phyloP scores from a whole-genome alignment of 78 protist genomes.

The Polysphondylium violaceum region DNA sequence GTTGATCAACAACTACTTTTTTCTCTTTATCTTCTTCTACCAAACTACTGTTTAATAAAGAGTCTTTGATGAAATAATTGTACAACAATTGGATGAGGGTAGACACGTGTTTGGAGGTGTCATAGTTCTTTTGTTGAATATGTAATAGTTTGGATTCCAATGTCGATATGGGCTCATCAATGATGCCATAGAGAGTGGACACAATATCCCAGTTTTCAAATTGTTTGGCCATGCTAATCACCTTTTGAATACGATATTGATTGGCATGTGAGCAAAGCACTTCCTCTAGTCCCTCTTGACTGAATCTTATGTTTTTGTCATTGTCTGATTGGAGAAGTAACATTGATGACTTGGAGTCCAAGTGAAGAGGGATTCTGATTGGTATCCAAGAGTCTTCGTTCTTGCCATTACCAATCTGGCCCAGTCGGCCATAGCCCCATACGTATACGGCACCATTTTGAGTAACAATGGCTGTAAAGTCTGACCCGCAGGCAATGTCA shows the following conservation, averaged over 20 bases:
- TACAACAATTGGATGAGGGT: slow-evolving; percentile 8
- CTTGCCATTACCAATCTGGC: slow-evolving; percentile 76
- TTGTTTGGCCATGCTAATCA: slow-evolving; percentile 54
- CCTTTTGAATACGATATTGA: slow-evolving; percentile 13
- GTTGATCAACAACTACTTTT: not conserved
- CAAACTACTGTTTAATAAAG: not conserved
- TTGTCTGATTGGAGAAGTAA: slow-evolving; percentile 9
- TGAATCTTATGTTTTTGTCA: slow-evolving; percentile 22
- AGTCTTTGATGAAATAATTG: slow-evolving; percentile 29
- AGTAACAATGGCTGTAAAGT: slow-evolving; percentile 55
- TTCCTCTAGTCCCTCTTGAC: slow-evolving; percentile 69
- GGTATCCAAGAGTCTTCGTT: slow-evolving; percentile 63
- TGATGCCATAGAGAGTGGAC: slow-evolving; percentile 43
- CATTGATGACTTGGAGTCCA: not conserved
- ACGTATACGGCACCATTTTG: slow-evolving; percentile 38
- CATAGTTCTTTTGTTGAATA: slow-evolving; percentile 21
- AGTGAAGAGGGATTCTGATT: slow-evolving; percentile 16
- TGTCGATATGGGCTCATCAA: slow-evolving; percentile 45
- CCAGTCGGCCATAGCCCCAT: slow-evolving; percentile 59
- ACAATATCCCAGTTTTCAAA: slow-evolving; percentile 63
- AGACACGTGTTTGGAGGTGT: slow-evolving; percentile 15
- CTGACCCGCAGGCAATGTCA: slow-evolving; percentile 51
- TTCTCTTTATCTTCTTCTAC: not conserved
- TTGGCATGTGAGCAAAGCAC: not conserved
- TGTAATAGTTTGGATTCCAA: slow-evolving; percentile 39